Evolutionary conservation across 2,329 filamentous ascomycete genomes (phyloP), one percentile per base, ranked within the genome.

Genomic region (Lizonia empirigonia): DNA sequence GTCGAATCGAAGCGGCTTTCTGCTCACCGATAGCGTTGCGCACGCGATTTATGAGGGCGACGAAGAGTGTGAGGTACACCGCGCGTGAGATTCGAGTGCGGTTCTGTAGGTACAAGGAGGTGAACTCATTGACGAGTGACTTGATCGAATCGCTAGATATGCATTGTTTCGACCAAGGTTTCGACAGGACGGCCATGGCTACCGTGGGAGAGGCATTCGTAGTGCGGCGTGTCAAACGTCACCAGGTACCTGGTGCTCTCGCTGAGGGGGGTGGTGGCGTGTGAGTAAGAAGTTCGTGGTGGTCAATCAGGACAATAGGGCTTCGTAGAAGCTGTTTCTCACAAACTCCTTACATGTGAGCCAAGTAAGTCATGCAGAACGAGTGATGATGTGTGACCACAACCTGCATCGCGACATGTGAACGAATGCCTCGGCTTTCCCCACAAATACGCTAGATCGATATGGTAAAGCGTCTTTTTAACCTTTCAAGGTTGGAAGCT

Each of bases 11-110:
- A 2, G 91, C 90, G 13, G 90, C 89, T 73, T 96, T 96, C 73
- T 97, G 94, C 72, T 97, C 92, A 52, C 89, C 87, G 68, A 97
- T 88, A 64, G 93, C 92, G 82, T 91, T 87, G 64, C 92, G 91
- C 46, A 97, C 86, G 65, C 94, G 91, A 73, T 96, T 92, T 54
- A 75, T 72, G 44, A 74, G 68, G 22, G 70, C 63, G 40, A 74
- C 72, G 42, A 79, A 78, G 58, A 74, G 67, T 4, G 68, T 71
- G 3, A 73, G 68, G 56, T 75, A 76, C 3, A 76, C 69, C 32
- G 71, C 72, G 55, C 73, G 70, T n/a, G 73, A 74, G 59, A 76
- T 75, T 38, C 71, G 63, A 18, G 73, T 74, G 18, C 73, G 72
- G 50, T 76, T 63, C 44, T 68, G 53, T 32, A 76, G 68, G 57